Conservation (phyloP, 2,329 filamentous ascomycete genomes). For the Sarocladium brachiariae region DNA sequence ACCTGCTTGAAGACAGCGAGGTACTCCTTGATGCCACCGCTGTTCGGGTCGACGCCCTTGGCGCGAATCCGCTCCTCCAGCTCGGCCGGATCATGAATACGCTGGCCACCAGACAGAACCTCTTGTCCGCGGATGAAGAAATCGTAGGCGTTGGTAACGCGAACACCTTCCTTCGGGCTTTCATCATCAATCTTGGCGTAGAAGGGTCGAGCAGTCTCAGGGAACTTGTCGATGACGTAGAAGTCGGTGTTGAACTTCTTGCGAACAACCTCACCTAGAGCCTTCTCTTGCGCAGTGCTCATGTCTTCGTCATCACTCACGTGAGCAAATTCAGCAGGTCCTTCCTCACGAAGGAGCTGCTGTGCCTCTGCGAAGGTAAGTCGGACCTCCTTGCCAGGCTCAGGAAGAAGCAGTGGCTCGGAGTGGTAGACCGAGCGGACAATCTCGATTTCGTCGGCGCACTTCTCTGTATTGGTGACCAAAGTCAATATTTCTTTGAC, state of each 20-base stretch:
- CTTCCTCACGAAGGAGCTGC: constrained; percentile 68
- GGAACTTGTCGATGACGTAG: constrained; percentile 96
- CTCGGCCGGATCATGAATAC: constrained; percentile 73
- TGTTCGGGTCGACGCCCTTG: constrained; percentile 73
- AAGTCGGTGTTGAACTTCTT: constrained; percentile 93
- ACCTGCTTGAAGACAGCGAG: constrained; percentile 73
- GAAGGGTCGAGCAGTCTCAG: constrained; percentile 81
- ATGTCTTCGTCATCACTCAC: constrained; percentile 74
- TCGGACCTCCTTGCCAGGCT: constrained; percentile 65
- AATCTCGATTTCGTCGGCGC: constrained; percentile 64
- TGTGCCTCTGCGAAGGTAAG: constrained; percentile 75
- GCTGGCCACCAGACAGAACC: constrained; percentile 85
- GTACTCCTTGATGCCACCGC: constrained; percentile 78
- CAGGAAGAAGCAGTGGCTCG: constrained; percentile 69
- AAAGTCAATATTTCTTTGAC: too few relatives aligned
- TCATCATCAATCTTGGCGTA: constrained; percentile 76
- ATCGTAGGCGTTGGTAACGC: constrained; percentile 63
- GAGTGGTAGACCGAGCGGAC: constrained; percentile 70
- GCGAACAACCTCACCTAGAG: constrained; percentile 78
- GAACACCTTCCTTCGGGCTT: constrained; percentile 38
- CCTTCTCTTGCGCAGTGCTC: constrained; percentile 75
- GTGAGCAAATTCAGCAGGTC: constrained; percentile 58
- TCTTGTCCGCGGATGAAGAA: constrained; percentile 92
- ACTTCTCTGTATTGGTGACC: constrained; percentile 45
- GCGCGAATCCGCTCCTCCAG: constrained; percentile 71